Percentiles rank a stretch among this genome's conserved stretches.
phyloP scores from a whole-genome alignment of 805 yeast genomes.

The Tetrapisispora taiwanensis region DNA sequence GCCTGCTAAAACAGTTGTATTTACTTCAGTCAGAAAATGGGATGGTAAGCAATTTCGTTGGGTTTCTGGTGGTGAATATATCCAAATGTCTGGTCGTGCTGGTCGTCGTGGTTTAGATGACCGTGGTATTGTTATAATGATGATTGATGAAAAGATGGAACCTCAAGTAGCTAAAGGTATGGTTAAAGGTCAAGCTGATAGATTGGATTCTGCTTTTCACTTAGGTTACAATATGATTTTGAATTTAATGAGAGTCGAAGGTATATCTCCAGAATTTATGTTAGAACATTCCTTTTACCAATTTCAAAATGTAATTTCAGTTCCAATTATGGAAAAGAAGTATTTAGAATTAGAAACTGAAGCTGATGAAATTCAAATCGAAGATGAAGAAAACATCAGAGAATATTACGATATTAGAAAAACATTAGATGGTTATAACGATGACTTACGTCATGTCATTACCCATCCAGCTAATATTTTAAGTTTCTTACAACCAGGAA shows the following conservation, averaged over 20 bases:
- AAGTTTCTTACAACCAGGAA: conserved; percentile 80
- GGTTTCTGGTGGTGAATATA: conserved; percentile 99
- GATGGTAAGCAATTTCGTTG: conserved; percentile 96
- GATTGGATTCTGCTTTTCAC: conserved; percentile 95
- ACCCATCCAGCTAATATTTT: conserved; percentile 86
- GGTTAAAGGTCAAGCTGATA: conserved; percentile 98
- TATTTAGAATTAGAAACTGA: conserved; percentile 44
- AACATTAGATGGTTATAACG: conserved; percentile 59
- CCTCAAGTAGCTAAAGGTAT: conserved; percentile 98
- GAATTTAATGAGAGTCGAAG: conserved; percentile 93
- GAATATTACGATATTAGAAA: conserved; percentile 76
- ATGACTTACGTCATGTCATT: conserved; percentile 69
- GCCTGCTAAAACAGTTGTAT: conserved; percentile 99
- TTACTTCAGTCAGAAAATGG: conserved; percentile 96
- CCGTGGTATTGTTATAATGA: conserved; percentile 97
- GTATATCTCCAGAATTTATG: conserved; percentile 97
- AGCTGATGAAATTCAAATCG: conserved; percentile 44
- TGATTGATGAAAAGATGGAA: conserved; percentile 99
- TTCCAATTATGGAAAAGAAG: conserved; percentile 71
- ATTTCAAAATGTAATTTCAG: conserved; percentile 85
- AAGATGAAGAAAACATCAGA: conserved; percentile 62
- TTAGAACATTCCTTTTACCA: conserved; percentile 88
- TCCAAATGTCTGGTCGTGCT: conserved; percentile 99
- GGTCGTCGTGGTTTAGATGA: conserved; percentile 99
- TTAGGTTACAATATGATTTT: conserved; percentile 95